A percentile compares a stretch with the other conserved stretches of the same genome.
Conservation (phyloP, 1,284 basidiomycete genomes). For the Tilletia setariae region DNA sequence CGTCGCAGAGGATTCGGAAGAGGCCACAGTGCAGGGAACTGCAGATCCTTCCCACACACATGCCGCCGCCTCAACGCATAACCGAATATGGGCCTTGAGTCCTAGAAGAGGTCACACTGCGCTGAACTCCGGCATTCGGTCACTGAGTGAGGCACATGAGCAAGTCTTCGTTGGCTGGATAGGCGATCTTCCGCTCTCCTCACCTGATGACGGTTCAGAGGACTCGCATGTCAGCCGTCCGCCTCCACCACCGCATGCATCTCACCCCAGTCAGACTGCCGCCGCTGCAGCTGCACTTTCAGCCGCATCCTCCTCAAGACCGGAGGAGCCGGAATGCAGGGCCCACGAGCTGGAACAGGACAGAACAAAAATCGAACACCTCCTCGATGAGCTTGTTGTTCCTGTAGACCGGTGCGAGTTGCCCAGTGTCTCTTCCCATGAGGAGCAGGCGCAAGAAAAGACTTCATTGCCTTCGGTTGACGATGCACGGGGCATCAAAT, state of each 20-base stretch:
- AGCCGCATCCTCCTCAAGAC: too few relatives aligned
- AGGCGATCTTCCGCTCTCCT: conserved; percentile 67
- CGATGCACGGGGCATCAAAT: conserved; percentile 58
- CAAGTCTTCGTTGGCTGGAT: conserved; percentile 92
- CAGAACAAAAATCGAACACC: conserved; percentile 42
- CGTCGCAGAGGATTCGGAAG: conserved; percentile 18
- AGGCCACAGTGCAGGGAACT: conserved; percentile 25
- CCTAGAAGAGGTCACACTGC: conserved; percentile 87
- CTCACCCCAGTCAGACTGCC: background rate
- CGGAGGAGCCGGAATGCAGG: background rate
- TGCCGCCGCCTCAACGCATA: background rate
- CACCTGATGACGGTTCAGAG: conserved; percentile 39
- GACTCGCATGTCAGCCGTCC: conserved; percentile 20
- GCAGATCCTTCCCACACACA: background rate
- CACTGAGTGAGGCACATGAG: conserved; percentile 75
- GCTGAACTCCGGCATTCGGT: conserved; percentile 88
- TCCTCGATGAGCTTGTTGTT: conserved; percentile 36
- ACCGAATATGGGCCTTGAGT: conserved; percentile 68
- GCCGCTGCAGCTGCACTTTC: too few relatives aligned
- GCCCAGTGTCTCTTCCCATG: conserved; percentile 54
- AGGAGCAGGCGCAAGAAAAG: conserved; percentile 64
- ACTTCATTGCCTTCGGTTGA: conserved; percentile 35
- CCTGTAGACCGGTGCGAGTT: conserved; percentile 29
- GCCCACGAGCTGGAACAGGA: conserved; percentile 24
- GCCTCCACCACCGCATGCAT: background rate